Conservation (phyloP, 2,329 filamentous ascomycete species). For the Pyrenophora seminiperda region DNA sequence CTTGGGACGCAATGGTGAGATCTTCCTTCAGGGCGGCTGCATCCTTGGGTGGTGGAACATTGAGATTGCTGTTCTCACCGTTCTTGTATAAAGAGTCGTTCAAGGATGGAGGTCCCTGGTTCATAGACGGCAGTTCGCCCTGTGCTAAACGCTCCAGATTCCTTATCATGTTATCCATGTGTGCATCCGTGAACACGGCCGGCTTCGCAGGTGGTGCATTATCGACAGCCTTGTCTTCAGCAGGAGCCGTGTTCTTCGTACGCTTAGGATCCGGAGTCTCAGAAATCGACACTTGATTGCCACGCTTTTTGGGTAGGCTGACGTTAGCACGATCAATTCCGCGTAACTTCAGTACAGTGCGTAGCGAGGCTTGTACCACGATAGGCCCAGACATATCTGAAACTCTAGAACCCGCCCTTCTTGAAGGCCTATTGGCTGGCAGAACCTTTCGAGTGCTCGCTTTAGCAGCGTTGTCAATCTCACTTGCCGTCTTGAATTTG, state of each 20-base stretch:
- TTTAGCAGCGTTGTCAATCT: slow-evolving; percentile 9
- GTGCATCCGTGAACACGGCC: background rate
- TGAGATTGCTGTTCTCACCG: background rate
- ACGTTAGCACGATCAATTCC: no score
- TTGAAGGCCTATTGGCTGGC: background rate
- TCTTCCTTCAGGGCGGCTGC: background rate
- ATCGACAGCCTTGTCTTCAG: rapidly evolving
- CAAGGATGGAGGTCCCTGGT: background rate
- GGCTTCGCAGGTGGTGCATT: background rate
- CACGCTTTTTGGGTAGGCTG: no score
- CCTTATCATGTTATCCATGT: background rate
- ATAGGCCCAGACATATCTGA: no score
- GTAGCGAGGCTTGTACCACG: no score
- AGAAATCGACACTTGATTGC: no score
- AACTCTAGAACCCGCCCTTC: background rate
- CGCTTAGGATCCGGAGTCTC: no score
- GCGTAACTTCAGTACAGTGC: no score
- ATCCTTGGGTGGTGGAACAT: background rate
- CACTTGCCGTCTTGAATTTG: slow-evolving; percentile 19
- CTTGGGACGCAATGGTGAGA: slow-evolving; percentile 8
- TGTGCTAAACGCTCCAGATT: slow-evolving; percentile 1
- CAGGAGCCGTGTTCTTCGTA: no score
- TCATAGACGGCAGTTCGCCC: no score
- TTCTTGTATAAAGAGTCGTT: background rate
- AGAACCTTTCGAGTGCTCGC: slow-evolving; percentile 5